Evolutionary conservation across 179 eudicot genomes (phyloP), one percentile per base, ranked within the genome.

Genomic region (Beta lomatogona): DNA sequence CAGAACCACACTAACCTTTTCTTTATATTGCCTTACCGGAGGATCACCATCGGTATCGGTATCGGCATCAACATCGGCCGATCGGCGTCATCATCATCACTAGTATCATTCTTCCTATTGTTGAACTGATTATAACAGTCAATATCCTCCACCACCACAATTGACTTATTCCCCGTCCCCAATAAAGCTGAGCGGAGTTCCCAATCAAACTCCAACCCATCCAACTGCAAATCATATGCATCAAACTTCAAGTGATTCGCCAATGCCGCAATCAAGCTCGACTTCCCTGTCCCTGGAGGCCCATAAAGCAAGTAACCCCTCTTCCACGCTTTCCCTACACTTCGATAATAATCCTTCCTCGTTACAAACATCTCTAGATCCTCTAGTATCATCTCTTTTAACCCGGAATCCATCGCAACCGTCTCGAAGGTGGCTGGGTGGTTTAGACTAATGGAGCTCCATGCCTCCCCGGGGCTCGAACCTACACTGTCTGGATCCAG

Each of bases 261-360:
- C 82, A 91, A 87, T 0, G 93, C 92, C 0, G 92, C 93, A 3
- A 89, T 89, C 89, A 91, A 86, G 82, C 91, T 91, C 18, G 93
- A 89, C 58, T 91, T 91, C 19, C 93, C 93, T 3, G 93, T 91
- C 69, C 91, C 93, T 0, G 93, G 93, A 0, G 93, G 91, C 0
- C 93, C 93, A 55, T 87, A 90, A 83, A 91, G 70, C 81, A 91
- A 61, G 60, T 91, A 91, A n/a, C 93, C 93, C 65, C 93, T 84
- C 79, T 91, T 91, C 93, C 93, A 89, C 2, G 92, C 92, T 84
- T 91, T 91, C 18, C 93, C 93, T 1, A 91, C 87, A 6, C 67
- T 84, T 81, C 80, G 65, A 31, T 91, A 91, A 36, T 77, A 87
- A 41, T 91, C 92, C 41, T 84, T 88, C 82, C 92, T 75, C 76